A percentile compares a stretch with the other conserved stretches of the same genome.
Evolutionary conservation across 345 rosid species (phyloP).

Genomic region (Adansonia digitata): DNA sequence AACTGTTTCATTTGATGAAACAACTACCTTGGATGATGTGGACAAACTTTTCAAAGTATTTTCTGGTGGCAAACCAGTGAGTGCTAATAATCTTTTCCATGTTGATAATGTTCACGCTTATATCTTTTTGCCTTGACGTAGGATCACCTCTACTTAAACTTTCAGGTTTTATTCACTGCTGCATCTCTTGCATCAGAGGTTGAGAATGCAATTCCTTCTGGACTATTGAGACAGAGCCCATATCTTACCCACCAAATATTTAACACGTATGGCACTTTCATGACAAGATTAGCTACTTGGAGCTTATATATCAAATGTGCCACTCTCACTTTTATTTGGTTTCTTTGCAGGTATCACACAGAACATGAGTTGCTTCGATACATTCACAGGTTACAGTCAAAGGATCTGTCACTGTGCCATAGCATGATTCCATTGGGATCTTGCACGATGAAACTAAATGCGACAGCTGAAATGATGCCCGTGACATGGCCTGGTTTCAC

Average conservation of each 20-base stretch:
- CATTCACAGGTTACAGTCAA: constrained; percentile 67
- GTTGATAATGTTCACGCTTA: constrained; percentile 10
- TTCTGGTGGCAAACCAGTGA: constrained; percentile 72
- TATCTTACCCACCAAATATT: constrained; percentile 79
- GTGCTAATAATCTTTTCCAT: constrained; percentile 23
- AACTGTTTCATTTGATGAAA: constrained; percentile 91
- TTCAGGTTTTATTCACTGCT: constrained; percentile 81
- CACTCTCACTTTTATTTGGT: constrained; percentile 16
- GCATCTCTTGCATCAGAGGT: constrained; percentile 87
- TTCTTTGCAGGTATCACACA: constrained; percentile 62
- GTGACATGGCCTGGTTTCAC: constrained; percentile 89
- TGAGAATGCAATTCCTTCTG: constrained; percentile 62
- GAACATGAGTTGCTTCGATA: constrained; percentile 95
- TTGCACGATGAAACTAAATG: constrained; percentile 97
- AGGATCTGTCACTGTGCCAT: constrained; percentile 97
- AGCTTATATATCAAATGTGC: constrained; percentile 5
- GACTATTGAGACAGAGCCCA: constrained; percentile 62
- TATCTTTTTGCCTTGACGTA: background rate
- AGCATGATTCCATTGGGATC: constrained; percentile 99
- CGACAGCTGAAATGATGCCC: constrained; percentile 97
- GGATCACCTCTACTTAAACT: constrained; percentile 8
- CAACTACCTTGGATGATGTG: constrained; percentile 91
- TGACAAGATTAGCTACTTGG: constrained; percentile 15
- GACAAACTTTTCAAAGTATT: constrained; percentile 76
- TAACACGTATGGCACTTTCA: constrained; percentile 52